Conservation (phyloP, 257 asterid species). For the Salvia rosmarinus region DNA sequence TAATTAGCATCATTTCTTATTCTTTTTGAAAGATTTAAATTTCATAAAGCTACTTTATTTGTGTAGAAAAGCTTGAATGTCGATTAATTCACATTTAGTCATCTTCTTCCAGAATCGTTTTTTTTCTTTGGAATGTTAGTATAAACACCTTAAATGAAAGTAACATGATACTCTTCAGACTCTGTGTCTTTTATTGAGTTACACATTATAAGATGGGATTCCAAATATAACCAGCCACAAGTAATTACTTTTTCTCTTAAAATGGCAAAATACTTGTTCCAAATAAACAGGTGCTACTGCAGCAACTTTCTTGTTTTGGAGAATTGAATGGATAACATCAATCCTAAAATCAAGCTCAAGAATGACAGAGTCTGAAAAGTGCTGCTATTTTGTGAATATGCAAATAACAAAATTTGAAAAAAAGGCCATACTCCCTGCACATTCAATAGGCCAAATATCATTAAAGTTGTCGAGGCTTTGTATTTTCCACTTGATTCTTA, state of each 20-base stretch:
- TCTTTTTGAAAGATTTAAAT: not conserved
- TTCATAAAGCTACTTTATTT: not conserved
- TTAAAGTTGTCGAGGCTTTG: too few species aligned
- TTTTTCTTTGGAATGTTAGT: not conserved
- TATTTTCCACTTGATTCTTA: too few species aligned
- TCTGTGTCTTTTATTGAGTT: not conserved
- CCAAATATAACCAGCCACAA: not conserved
- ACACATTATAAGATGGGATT: not conserved
- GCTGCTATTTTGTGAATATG: too few species aligned
- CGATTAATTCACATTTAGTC: not conserved
- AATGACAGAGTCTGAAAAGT: not conserved
- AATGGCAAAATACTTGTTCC: not conserved
- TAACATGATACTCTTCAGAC: not conserved
- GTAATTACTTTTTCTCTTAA: not conserved
- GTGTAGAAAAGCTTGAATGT: constrained; percentile 17
- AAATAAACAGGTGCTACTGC: not conserved
- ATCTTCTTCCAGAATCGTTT: not conserved
- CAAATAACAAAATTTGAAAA: too few species aligned
- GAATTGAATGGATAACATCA: not conserved
- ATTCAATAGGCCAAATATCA: too few species aligned
- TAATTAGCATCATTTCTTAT: constrained; percentile 17
- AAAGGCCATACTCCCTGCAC: too few species aligned
- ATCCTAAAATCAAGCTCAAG: not conserved
- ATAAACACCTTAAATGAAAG: not conserved
- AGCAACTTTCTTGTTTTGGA: not conserved